A percentile compares a stretch with the other conserved stretches of the same genome.
Evolutionary conservation across 2,329 filamentous ascomycete species (phyloP).

Genomic region (Cordyceps militaris): DNA sequence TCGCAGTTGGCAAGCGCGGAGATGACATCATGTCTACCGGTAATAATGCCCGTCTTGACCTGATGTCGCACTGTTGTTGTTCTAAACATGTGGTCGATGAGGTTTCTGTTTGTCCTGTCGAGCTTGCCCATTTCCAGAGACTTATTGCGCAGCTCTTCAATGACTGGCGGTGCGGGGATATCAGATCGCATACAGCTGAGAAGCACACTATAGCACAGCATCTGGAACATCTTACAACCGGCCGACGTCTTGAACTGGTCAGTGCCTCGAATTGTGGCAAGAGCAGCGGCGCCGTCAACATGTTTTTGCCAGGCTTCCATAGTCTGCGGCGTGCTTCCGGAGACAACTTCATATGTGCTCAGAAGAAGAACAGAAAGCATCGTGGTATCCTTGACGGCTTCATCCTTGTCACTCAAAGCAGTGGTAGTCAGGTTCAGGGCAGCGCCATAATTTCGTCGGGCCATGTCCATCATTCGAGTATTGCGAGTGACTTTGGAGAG

Average conservation of each 20-base stretch:
- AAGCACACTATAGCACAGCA: conserved; percentile 44
- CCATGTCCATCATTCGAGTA: conserved; percentile 37
- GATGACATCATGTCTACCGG: conserved; percentile 29
- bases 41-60: conserved; percentile 33
- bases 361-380: conserved; percentile 49
- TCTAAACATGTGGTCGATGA: conserved; percentile 38
- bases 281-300: conserved; percentile 43
- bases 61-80: conserved; percentile 41
- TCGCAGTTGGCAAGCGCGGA: conserved; percentile 34
- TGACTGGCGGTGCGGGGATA: conserved; percentile 39
- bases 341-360: conserved; percentile 47
- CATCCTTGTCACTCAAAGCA: conserved; percentile 38
- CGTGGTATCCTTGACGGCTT: conserved; percentile 41
- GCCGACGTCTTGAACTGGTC: conserved; percentile 38
- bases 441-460: conserved; percentile 43
- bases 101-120: conserved; percentile 33
- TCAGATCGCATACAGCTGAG: conserved; percentile 46
- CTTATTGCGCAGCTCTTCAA: conserved; percentile 39
- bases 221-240: conserved; percentile 46
- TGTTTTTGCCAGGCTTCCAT: conserved; percentile 47
- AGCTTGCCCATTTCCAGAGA: conserved; percentile 30
- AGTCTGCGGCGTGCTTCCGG: conserved; percentile 38
- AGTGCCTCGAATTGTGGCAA: conserved; percentile 43
- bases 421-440: conserved; percentile 44
- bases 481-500: conserved; percentile 40